Base-by-base conservation (phyloP, 495 filamentous ascomycete species). In the Hypoxylon fragiforme region DNA sequence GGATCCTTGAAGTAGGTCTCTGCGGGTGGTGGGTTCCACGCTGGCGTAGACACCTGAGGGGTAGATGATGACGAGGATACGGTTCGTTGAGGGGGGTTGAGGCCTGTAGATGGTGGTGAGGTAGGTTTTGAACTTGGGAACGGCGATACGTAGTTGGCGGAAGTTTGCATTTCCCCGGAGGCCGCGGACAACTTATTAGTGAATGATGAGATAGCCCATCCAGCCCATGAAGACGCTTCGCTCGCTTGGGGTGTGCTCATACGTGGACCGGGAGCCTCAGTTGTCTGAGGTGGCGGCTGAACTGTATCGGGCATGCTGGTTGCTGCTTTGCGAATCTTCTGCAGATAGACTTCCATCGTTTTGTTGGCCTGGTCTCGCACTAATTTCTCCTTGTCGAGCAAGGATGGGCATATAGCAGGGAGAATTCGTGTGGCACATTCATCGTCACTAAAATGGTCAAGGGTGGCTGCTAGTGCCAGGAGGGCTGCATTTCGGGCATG, bases 201-300 rank as follows among this genome's bases (percentile, higher is more conserved):
- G 70, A 98, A 97, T n/a, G 90, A 95, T 1, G 94, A 96, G 37
- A 98, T 96, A 0, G 94, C 94, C 94, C 94, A 98, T 34, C 95
- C 94, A 3, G 92, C 84, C 95, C 92, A 97, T 18, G 75, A 73
- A 2, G 85, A 81, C 11, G 84, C 82, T 8, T 72, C 73, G 28
- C 69, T 70, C 1, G 78, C 66, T 46, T 87, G 85, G 3, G 83
- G 79, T 1, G 89, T 94, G 49, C 85, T 86, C 75, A 95, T 92
- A 15, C 89, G 82, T 3, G 88, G 84, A 2, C 60, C 72, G 22
- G 73, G 71, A 43, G 70, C 70, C 3, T 78, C 73, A 3, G 80
- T 69, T 13, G 68, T 75, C 67, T 75, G 70, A 22, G 76, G 66
- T 12, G 65, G 76, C 13, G 40, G 72, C 0, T 94, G 68, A 1